Percentiles rank a stretch among this genome's conserved stretches.
Evolutionary conservation across 2,329 filamentous ascomycete species (phyloP).

Genomic region (Coniosporium tulheliwenetii): DNA sequence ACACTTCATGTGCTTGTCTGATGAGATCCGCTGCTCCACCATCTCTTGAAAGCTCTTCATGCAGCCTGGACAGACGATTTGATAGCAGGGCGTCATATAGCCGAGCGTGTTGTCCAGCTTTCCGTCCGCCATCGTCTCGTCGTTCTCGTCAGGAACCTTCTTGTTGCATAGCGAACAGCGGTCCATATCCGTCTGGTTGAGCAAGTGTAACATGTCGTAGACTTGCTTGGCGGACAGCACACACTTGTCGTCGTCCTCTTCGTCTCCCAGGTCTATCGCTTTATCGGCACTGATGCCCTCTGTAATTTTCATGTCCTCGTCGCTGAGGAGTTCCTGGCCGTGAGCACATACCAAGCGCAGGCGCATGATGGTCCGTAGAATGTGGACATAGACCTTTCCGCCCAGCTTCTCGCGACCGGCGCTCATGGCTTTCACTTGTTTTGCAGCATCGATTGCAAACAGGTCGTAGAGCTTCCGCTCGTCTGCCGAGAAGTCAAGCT

Average conservation of each 20-base stretch:
- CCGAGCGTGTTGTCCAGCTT: constrained; percentile 44
- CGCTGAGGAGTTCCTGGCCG: constrained; percentile 76
- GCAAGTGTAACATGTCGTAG: constrained; percentile 71
- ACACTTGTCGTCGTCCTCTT: constrained; percentile 43
- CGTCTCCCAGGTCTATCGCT: constrained; percentile 78
- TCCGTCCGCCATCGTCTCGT: constrained; percentile 38
- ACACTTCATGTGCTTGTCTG: constrained; percentile 41
- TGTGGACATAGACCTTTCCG: constrained; percentile 83
- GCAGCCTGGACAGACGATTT: constrained; percentile 67
- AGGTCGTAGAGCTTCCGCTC: constrained; percentile 70
- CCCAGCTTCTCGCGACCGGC: constrained; percentile 51
- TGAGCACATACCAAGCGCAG: constrained; percentile 85
- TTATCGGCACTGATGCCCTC: constrained; percentile 71
- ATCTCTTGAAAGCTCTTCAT: constrained; percentile 43
- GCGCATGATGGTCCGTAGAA: constrained; percentile 79
- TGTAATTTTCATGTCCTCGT: constrained; percentile 65
- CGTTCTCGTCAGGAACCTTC: constrained; percentile 35
- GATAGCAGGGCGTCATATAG: constrained; percentile 74
- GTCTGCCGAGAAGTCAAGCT: constrained; percentile 57
- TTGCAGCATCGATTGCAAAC: constrained; percentile 67
- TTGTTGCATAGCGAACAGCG: constrained; percentile 54
- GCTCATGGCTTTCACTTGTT: constrained; percentile 63
- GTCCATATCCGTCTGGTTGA: constrained; percentile 69
- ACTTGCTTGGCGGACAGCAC: constrained; percentile 54
- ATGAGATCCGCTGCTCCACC: constrained; percentile 24